A percentile compares a stretch with the other conserved stretches of the same genome.
Conservation (phyloP, 148 eudicot genomes). For the Polygonum maritimum region DNA sequence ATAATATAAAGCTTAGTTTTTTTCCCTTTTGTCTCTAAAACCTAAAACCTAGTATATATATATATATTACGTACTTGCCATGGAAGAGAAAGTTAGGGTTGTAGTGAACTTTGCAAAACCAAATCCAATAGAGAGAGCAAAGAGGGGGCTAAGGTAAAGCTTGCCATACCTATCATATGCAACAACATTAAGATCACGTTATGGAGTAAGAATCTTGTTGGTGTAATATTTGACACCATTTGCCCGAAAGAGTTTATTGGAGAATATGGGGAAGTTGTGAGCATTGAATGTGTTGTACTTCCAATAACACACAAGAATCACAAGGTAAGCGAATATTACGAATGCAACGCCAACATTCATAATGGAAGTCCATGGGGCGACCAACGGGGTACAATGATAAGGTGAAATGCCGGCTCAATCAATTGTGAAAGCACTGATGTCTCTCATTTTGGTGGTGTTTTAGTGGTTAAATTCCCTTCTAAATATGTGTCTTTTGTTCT, state of each 20-base stretch:
- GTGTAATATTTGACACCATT: slow-evolving; percentile 77
- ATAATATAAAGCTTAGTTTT: neutral
- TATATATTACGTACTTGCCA: slow-evolving; percentile 50
- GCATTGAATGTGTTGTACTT: too few relatives aligned
- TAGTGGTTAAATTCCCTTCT: too few relatives aligned
- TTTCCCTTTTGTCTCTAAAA: too few relatives aligned
- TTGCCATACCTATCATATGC: slow-evolving; percentile 80
- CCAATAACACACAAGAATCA: slow-evolving; percentile 52
- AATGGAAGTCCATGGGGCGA: slow-evolving; percentile 84
- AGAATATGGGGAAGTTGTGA: slow-evolving; percentile 64
- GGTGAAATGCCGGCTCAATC: slow-evolving; percentile 89
- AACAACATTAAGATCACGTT: slow-evolving; percentile 52
- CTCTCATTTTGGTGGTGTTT: too few relatives aligned
- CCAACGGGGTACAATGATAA: slow-evolving; percentile 93
- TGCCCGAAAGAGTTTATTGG: slow-evolving; percentile 65
- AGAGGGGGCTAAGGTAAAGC: slow-evolving; percentile 88
- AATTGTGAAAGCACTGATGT: slow-evolving; percentile 93
- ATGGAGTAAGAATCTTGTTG: slow-evolving; percentile 23
- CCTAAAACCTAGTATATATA: neutral
- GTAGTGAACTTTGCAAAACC: slow-evolving; percentile 93
- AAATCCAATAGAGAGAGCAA: slow-evolving; percentile 95
- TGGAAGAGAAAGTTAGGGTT: slow-evolving; percentile 81
- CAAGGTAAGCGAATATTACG: slow-evolving; percentile 81
- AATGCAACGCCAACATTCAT: slow-evolving; percentile 75
- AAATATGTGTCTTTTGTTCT: too few relatives aligned